Evolutionary conservation across 2,329 filamentous ascomycete species (phyloP), one percentile per base, ranked within the genome.

Genomic region (Parascedosporium putredinis): DNA sequence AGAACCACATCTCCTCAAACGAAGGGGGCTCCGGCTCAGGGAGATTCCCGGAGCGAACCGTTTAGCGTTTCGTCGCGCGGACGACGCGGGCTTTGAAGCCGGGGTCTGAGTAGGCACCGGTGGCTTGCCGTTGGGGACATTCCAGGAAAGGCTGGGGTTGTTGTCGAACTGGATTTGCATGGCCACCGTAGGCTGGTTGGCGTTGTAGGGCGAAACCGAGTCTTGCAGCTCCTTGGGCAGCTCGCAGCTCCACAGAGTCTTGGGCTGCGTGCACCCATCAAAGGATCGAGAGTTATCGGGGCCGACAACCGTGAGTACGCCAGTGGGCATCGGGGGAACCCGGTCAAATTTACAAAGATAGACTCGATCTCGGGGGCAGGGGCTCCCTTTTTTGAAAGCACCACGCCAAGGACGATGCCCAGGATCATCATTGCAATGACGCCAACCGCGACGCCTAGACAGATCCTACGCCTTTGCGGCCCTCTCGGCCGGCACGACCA

Each of bases 271-370:
- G 57, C 90, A 97, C 5, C 77, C 79, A 20, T 78, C 78, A 49
- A 79, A 75, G n/a, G 78, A 68, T 2, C 75, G 67, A 0, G 76
- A 75, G 46, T 84, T 81, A 56, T 86, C 78, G 0, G 88, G 80
- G 4, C 84, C 84, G 14, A 86, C 78, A 14, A 96, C 76, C 0
- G 88, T 94, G 53, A 87, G 75, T 16, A 91, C 75, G 0, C 90
- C 91, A 0, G 86, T 91, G 2, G 87, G 88, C 59, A 96, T 87
- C 0, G 89, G 84, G 90, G 90, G 56, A 87, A 95, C 47, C 83
- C 81, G 1, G 90, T 94, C 53, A 94, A 64, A 60, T 95, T 95
- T 51, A 95, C 73, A 84, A 88, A 96, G 47, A 72, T 70, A 1
- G 70, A 72, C n/a, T 66, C 40, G 24, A 42, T 45, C 22, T 46